phyloP scores from a whole-genome alignment of 1,139 yeast species.

The Kodamaea sp. region DNA sequence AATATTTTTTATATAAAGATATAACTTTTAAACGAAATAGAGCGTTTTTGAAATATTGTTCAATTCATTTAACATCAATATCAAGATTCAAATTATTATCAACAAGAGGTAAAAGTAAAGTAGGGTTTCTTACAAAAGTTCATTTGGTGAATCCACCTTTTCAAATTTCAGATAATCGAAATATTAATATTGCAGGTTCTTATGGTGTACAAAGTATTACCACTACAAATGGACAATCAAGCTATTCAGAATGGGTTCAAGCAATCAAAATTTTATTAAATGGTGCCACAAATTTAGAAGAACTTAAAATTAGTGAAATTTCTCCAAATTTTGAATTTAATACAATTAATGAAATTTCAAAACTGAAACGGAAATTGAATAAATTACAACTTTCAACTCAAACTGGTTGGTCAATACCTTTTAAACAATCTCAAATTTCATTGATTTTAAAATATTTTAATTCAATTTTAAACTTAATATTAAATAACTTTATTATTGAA shows the following conservation, averaged over 20 bases:
- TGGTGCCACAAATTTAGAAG: conserved; percentile 33
- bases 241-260: conserved; percentile 26
- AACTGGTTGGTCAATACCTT: conserved; percentile 47
- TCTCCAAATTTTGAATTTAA: conserved; percentile 49
- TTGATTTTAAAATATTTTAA: conserved; percentile 42
- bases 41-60: conserved; percentile 32
- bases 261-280: conserved; percentile 23
- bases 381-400: conserved; percentile 36
- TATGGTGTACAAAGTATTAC: conserved; percentile 29
- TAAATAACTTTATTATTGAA: conserved; percentile 50
- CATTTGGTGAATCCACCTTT: conserved; percentile 37
- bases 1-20: conserved; percentile 32
- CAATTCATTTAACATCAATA: conserved; percentile 21
- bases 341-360: conserved; percentile 2
- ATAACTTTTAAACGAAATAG: conserved; percentile 25
- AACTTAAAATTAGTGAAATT: conserved; percentile 35
- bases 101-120: neutral
- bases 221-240: conserved; percentile 15
- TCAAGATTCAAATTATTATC: too few relatives aligned
- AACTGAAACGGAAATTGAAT: conserved; percentile 21
- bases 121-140: conserved; percentile 21
- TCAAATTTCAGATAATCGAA: conserved; percentile 19
- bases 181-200: conserved; percentile 38
- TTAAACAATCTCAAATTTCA: conserved; percentile 28
- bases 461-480: conserved; percentile 37